These are phyloP conservation scores for Hanseniaspora lindneri DNA, from an alignment of 805 yeast species.

Conservation along the genomic window DNA sequence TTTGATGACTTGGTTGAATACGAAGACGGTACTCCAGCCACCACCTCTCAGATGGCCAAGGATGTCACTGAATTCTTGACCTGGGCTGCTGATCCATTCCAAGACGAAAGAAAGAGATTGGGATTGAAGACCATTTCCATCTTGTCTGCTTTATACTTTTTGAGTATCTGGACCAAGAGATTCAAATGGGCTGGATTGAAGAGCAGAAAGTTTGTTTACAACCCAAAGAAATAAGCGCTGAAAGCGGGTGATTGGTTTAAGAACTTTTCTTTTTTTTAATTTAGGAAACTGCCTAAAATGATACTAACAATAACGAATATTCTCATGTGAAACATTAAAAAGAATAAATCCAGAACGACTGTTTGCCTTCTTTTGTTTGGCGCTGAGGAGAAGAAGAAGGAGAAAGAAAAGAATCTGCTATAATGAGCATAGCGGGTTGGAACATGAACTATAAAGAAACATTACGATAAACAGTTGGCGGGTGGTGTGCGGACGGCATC, in stretches of 20 bases:
- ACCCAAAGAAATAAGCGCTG: conserved; percentile 54
- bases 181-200: conserved; percentile 96
- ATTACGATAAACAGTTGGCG: no score
- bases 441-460: neutral
- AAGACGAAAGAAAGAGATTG: conserved; percentile 91
- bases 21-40: conserved; percentile 98
- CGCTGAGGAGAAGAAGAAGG: no score
- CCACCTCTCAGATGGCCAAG: conserved; percentile 98
- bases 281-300: neutral
- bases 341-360: neutral
- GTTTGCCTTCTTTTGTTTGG: neutral
- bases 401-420: neutral
- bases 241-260: neutral
- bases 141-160: conserved; percentile 62
- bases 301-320: neutral
- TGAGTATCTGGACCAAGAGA: conserved; percentile 86
- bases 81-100: conserved; percentile 99
- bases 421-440: neutral
- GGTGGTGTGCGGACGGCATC: no score
- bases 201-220: conserved; percentile 85
- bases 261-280: neutral
- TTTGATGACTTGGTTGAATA: conserved; percentile 95
- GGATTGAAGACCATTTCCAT: conserved; percentile 88
- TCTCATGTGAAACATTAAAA: neutral
- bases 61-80: conserved; percentile 90